These are phyloP conservation scores for Eutrema yunnanense DNA, from an alignment of 345 rosid species.

Conservation along the genomic window DNA sequence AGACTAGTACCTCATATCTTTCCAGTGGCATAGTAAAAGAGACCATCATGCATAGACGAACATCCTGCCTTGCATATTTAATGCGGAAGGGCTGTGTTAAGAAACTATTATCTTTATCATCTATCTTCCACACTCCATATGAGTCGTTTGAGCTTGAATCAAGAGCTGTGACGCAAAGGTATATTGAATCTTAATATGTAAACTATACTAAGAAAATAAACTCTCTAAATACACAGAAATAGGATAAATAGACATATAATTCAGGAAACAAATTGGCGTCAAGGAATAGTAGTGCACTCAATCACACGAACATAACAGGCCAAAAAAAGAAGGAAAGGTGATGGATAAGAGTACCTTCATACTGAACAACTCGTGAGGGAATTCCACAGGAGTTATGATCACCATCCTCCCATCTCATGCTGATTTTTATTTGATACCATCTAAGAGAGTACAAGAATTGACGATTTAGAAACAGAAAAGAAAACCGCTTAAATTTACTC, in stretches of 20 bases:
- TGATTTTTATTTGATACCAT: slow-evolving; percentile 91
- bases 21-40: slow-evolving; percentile 63
- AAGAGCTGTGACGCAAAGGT: slow-evolving; percentile 49
- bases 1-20: slow-evolving; percentile 51
- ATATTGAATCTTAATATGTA: not conserved
- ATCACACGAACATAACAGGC: not conserved
- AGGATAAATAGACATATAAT: not conserved
- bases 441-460: slow-evolving; percentile 29
- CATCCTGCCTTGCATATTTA: slow-evolving; percentile 92
- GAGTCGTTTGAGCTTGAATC: slow-evolving; percentile 54
- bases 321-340: not conserved
- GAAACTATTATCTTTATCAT: slow-evolving; percentile 83
- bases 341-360: slow-evolving; percentile 58
- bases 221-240: not conserved
- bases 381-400: slow-evolving; percentile 42
- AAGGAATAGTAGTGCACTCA: not conserved
- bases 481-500: not conserved
- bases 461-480: not conserved
- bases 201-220: not conserved
- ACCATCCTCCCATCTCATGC: slow-evolving; percentile 80
- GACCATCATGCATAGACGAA: slow-evolving; percentile 70
- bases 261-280: not conserved
- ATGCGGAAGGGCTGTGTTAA: slow-evolving; percentile 85
- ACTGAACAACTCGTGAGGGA: slow-evolving; percentile 91
- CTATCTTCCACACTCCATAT: slow-evolving; percentile 82